Evolutionary conservation across 2,329 filamentous ascomycete species (phyloP), one percentile per base, ranked within the genome.

Genomic region (Microdochium bolleyi): DNA sequence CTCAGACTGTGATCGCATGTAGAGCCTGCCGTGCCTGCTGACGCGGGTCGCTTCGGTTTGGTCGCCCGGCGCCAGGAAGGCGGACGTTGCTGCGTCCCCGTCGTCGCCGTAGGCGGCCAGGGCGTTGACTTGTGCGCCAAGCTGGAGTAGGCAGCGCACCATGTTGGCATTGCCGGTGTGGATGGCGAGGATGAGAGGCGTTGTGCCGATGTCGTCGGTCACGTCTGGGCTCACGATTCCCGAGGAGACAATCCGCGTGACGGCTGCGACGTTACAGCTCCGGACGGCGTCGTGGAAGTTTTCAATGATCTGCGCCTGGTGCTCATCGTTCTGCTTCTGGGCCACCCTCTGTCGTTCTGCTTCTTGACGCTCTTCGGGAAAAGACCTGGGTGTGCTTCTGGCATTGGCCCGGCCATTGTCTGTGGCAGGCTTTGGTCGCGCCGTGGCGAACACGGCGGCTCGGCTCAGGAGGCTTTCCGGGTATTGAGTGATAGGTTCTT

Each of bases 151-250:
- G 3, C 53, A 51, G 30, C 70, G 67, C 1, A 71, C 63, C 62
- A 68, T 69, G 49, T 58, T 55, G 0, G 60, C 57, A 32, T 60
- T 59, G 34, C 67, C 62, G 1, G 48, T 55, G 25, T 60, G 53
- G n/a, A 73, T 61, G 24, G 71, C 70, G 1, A 64, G 62, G 11
- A 72, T 58, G 25, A 73, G 61, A 1, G 71, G 69, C 2, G 70
- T 72, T 27, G 62, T 56, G 19, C 65, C 64, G 3, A 21, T 37
- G 5, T 10, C 11, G 53, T 59, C 57, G 24, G 64, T 61, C 2
- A 65, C 62, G 59, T 72, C 69, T 3, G 71, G 71, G 14, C 69
- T 70, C 49, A 73, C 62, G 54, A 71, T 62, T 4, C 71, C 70
- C 3, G 52, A 55, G 3, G 55, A 19, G 49, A 73, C 55, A 24